phyloP scores from a whole-genome alignment of 352 stramenopile species.

The Phytopythium aichiense region DNA sequence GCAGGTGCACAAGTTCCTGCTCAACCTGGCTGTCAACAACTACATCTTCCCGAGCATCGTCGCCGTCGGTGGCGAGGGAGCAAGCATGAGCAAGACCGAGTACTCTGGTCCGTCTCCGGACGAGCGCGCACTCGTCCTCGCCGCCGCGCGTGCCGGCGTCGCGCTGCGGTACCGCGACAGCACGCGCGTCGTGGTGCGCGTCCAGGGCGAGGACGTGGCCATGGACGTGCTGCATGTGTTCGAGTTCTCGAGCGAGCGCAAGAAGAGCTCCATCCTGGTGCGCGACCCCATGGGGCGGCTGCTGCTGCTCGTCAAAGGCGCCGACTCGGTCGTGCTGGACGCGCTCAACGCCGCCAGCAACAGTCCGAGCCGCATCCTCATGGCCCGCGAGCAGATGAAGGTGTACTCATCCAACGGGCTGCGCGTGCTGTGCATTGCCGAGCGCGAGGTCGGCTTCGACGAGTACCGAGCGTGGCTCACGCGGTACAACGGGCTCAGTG shows the following conservation, averaged over 20 bases:
- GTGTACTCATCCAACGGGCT: conserved; percentile 55
- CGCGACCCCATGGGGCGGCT: conserved; percentile 27
- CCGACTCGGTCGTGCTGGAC: conserved; percentile 81
- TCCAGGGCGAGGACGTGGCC: conserved; percentile 22
- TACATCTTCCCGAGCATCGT: conserved; percentile 31
- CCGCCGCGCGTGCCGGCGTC: conserved; percentile 40
- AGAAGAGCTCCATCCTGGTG: conserved; percentile 62
- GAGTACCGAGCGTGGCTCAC: conserved; percentile 54
- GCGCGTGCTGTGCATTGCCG: conserved; percentile 67
- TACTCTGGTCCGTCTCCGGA: conserved; percentile 83
- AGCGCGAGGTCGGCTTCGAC: conserved; percentile 40
- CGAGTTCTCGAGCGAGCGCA: conserved; percentile 62
- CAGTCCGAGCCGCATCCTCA: conserved; percentile 19
- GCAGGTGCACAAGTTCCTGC: conserved; percentile 32
- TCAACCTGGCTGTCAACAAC: conserved; percentile 65
- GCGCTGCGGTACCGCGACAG: conserved; percentile 31
- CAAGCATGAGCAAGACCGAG: conserved; percentile 16
- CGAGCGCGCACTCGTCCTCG: conserved; percentile 63
- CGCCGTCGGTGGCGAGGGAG: not conserved
- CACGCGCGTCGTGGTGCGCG: conserved; percentile 21
- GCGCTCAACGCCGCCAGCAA: conserved; percentile 27
- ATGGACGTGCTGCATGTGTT: conserved; percentile 55
- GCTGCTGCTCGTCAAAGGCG: conserved; percentile 78
- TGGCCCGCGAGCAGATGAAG: conserved; percentile 44
- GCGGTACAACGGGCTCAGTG: conserved; percentile 25